These are phyloP conservation scores for Mucor indicus DNA, from an alignment of 371 early-diverging fungal species.

Conservation along the genomic window DNA sequence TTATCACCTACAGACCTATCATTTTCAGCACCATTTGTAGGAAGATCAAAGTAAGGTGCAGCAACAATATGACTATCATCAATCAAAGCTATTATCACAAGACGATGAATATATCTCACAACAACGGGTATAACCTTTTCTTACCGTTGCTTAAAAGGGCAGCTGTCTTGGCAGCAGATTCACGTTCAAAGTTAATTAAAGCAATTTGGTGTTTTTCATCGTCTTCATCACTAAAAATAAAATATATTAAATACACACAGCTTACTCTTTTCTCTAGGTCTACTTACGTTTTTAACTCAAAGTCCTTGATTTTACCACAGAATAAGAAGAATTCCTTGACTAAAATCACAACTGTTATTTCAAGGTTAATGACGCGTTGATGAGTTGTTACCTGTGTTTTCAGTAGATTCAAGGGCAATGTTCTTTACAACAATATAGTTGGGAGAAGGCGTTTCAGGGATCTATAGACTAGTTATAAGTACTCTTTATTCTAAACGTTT, in stretches of 20 bases:
- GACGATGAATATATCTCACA: too few species aligned
- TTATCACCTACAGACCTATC: slow-evolving; percentile 5
- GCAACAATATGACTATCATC: slow-evolving; percentile 61
- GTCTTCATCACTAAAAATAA: slow-evolving; percentile 36
- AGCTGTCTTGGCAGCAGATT: slow-evolving; percentile 70
- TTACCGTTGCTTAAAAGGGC: slow-evolving; percentile 58
- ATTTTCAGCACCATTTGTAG: too few species aligned
- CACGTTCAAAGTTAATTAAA: slow-evolving; percentile 59
- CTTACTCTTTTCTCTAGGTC: too few species aligned
- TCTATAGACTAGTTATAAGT: slow-evolving; percentile 24
- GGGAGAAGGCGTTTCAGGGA: slow-evolving; percentile 52
- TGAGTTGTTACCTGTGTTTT: slow-evolving; percentile 32
- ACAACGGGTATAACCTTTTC: too few species aligned
- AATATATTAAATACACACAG: too few species aligned
- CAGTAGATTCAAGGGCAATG: slow-evolving; percentile 52
- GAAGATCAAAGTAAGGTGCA: slow-evolving; percentile 50
- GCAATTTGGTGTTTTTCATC: slow-evolving; percentile 51
- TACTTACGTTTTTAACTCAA: slow-evolving; percentile 62
- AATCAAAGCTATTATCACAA: slow-evolving; percentile 46
- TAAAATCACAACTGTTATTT: slow-evolving; percentile 5
- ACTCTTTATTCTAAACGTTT: too few species aligned
- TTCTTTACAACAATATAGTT: slow-evolving; percentile 56
- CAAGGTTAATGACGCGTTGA: too few species aligned
- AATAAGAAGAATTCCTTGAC: slow-evolving; percentile 70
- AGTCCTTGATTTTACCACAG: slow-evolving; percentile 65